Evolutionary conservation across 164 flowering plant genomes (phyloP).

Genomic region (Piper longum): DNA sequence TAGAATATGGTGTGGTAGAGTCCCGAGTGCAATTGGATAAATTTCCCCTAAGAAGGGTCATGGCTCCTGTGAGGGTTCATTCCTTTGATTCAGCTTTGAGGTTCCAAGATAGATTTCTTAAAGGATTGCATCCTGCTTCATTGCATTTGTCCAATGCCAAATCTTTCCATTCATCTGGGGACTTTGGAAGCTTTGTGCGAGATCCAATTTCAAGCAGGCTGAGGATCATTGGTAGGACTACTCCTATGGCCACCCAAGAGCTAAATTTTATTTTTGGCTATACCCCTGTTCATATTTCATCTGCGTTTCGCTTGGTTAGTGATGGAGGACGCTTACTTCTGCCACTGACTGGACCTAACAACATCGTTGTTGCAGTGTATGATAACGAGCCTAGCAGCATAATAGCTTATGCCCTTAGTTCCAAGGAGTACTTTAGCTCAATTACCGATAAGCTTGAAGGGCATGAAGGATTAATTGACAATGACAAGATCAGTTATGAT

Average conservation of each 20-base stretch:
- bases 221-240: constrained; percentile 36
- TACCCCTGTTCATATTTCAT: constrained; percentile 41
- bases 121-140: constrained; percentile 39
- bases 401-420: constrained; percentile 77
- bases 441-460: constrained; percentile 32
- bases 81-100: constrained; percentile 91
- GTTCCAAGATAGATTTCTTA: constrained; percentile 37
- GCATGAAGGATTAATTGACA: constrained; percentile 20
- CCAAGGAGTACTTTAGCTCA: constrained; percentile 61
- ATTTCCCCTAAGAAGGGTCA: constrained; percentile 26
- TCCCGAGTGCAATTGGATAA: constrained; percentile 20
- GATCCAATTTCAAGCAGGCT: constrained; percentile 46
- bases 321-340: constrained; percentile 64
- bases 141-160: constrained; percentile 44
- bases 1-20: constrained; percentile 13
- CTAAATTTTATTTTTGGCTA: constrained; percentile 23
- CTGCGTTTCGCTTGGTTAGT: constrained; percentile 34
- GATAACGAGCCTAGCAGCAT: constrained; percentile 88
- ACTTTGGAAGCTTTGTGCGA: constrained; percentile 52
- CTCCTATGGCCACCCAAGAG: constrained; percentile 38
- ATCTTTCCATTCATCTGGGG: constrained; percentile 88
- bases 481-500: constrained; percentile 19
- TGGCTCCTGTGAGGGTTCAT: constrained; percentile 54
- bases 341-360: constrained; percentile 32
- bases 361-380: constrained; percentile 72